Conservation (phyloP, 768 basidiomycete species). For the Harrya chromipes region DNA sequence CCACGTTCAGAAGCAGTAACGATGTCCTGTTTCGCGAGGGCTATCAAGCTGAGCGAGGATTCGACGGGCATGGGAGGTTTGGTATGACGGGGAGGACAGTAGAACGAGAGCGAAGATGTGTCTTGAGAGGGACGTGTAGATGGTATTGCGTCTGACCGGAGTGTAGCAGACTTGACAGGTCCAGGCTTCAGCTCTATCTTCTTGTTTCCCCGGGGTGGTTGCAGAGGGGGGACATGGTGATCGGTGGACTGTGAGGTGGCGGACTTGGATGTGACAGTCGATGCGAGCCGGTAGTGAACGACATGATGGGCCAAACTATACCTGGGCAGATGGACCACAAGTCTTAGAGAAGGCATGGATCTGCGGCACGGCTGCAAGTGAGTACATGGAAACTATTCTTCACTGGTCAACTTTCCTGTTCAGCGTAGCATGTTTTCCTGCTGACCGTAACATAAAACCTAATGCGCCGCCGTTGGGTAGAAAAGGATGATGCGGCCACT, state of each 20-base stretch:
- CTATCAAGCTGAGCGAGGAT: slow-evolving; percentile 35
- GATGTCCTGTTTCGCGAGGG: slow-evolving; percentile 59
- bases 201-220: slow-evolving; percentile 34
- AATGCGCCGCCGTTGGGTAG: slow-evolving; percentile 8
- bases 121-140: slow-evolving; percentile 23
- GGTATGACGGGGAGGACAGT: slow-evolving; percentile 25
- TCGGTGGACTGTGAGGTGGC: slow-evolving; percentile 13
- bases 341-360: slow-evolving; percentile 3
- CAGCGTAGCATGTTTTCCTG: slow-evolving; percentile 37
- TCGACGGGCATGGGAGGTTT: slow-evolving; percentile 18
- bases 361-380: slow-evolving; percentile 7
- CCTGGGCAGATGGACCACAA: slow-evolving; percentile 2
- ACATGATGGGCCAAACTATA: not conserved
- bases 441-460: slow-evolving; percentile 39
- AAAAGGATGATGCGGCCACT: not conserved
- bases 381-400: not conserved
- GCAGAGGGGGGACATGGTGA: slow-evolving; percentile 26
- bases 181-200: slow-evolving; percentile 63
- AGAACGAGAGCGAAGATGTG: slow-evolving; percentile 22
- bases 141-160: slow-evolving; percentile 17
- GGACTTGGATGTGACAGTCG: slow-evolving; percentile 29
- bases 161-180: slow-evolving; percentile 47
- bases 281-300: slow-evolving; percentile 21
- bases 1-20: slow-evolving; percentile 65
- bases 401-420: slow-evolving; percentile 32